Evolutionary conservation across 78 protist species (phyloP).

Genomic region (Polysphondylium violaceum): DNA sequence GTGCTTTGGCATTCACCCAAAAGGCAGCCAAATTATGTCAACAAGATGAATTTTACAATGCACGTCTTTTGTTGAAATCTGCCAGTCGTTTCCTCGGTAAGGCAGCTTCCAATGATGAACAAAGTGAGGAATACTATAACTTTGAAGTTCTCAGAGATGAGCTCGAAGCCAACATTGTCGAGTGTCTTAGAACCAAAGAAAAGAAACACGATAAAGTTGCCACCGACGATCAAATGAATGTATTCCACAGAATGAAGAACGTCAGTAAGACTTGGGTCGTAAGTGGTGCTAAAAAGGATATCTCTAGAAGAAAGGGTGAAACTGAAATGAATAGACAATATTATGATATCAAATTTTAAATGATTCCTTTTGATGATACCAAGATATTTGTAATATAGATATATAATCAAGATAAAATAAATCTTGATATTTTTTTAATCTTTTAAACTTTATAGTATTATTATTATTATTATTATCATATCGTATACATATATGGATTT

Average conservation of each 20-base stretch:
- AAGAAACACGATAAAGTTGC: slow-evolving; percentile 15
- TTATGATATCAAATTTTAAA: slow-evolving; percentile 37
- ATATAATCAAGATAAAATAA: too few relatives aligned
- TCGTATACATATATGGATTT: neutral
- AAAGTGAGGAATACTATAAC: slow-evolving; percentile 59
- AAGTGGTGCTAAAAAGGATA: slow-evolving; percentile 68
- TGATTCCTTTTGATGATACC: too few relatives aligned
- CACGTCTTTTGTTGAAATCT: slow-evolving; percentile 37
- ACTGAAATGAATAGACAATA: slow-evolving; percentile 62
- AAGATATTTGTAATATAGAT: too few relatives aligned
- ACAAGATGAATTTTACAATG: slow-evolving; percentile 18
- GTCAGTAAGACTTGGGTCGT: slow-evolving; percentile 45
- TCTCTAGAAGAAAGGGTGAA: slow-evolving; percentile 71
- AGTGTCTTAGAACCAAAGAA: slow-evolving; percentile 28
- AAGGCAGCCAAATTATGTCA: slow-evolving; percentile 62
- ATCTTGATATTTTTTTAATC: too few relatives aligned
- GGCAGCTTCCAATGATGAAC: slow-evolving; percentile 39
- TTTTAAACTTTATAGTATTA: neutral
- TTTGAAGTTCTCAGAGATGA: neutral
- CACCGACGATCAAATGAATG: slow-evolving; percentile 37
- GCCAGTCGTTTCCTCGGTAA: slow-evolving; percentile 11
- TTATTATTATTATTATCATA: neutral
- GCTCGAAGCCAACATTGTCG: slow-evolving; percentile 20
- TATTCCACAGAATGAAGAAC: slow-evolving; percentile 55
- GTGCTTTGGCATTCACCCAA: slow-evolving; percentile 60